phyloP scores from a whole-genome alignment of 2,329 filamentous ascomycete species.

The Ploettnerulaceae sp. region DNA sequence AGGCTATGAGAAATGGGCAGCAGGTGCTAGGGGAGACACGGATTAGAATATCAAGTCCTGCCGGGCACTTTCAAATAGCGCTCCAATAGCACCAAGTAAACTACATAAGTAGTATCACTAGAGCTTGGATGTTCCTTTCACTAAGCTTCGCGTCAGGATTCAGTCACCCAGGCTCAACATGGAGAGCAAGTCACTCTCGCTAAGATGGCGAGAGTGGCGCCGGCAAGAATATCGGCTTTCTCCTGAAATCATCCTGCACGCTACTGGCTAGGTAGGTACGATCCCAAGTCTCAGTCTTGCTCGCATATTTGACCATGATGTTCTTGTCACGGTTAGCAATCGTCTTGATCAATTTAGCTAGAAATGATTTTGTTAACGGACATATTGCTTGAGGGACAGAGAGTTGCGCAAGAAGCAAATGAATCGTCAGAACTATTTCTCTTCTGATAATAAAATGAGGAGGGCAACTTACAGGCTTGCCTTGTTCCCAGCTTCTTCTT shows the following conservation, averaged over 20 bases:
- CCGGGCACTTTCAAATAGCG: neutral
- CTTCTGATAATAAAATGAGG: too few relatives aligned
- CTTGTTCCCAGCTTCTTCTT: too few relatives aligned
- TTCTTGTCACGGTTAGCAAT: neutral
- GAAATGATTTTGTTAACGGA: neutral
- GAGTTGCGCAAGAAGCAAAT: neutral
- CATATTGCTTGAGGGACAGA: neutral
- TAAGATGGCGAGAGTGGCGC: neutral
- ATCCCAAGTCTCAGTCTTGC: neutral
- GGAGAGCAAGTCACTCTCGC: neutral
- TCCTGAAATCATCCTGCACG: conserved; percentile 1
- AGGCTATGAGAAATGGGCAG: conserved; percentile 54
- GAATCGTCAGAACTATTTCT: neutral
- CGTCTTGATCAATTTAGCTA: neutral
- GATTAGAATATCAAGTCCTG: conserved; percentile 19
- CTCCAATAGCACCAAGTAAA: too few relatives aligned
- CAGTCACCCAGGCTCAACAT: neutral
- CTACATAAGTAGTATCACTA: too few relatives aligned
- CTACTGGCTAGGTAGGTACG: neutral
- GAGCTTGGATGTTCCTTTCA: conserved; percentile 1
- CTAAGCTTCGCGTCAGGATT: neutral
- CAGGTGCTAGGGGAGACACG: conserved; percentile 21
- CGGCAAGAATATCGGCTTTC: neutral
- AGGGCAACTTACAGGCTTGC: too few relatives aligned
- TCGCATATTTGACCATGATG: neutral